Evolutionary conservation across 108 stramenopile genomes (phyloP), one percentile per base, ranked within the genome.

Genomic region (Chaetoceros muelleri): DNA sequence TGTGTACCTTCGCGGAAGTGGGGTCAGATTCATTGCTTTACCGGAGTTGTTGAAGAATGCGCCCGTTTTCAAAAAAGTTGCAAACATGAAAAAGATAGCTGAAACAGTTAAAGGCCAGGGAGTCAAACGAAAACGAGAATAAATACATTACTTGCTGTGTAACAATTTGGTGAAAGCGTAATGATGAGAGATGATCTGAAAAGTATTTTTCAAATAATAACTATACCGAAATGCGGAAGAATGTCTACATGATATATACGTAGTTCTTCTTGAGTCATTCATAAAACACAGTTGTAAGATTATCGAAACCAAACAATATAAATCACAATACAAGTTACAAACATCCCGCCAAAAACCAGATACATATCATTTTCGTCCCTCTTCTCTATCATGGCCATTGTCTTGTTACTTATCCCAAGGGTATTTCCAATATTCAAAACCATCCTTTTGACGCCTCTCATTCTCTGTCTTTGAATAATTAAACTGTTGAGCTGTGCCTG

Each of bases 41-140:
- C 96, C 96, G n/a, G 94, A 96, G 46, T 64, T 98, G 53, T 72
- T 98, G 51, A 88, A 94, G 72, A 92, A 87, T 71, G 92, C 96
- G 8, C 95, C 96, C 5, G 79, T 96, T 22, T 95, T 98, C 65
- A 92, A 95, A 72, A 95, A 87, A 57, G 95, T 97, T 24, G 73
- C 89, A 44, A 76, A 65, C 50, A 85, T 92, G 88, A 91, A 94
- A 56, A 93, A 89, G 79, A 80, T 89, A 77, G 90, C 87, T 57
- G 72, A 73, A 64, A 65, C 61, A 3, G 34, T 13, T 40, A 40
- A 40, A 13, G 34, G 34, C 5, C 34, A 40, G 34, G 34, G 34
- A 10, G 13, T 13, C 5, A 40, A 40, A 13, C 5, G 34, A 40
- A 40, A 40, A 40, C 34, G 34, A 10, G 34, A 40, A 40, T 40